Evolutionary conservation across 305 asterid genomes (phyloP).

Genomic region (Fraxinus albicans): DNA sequence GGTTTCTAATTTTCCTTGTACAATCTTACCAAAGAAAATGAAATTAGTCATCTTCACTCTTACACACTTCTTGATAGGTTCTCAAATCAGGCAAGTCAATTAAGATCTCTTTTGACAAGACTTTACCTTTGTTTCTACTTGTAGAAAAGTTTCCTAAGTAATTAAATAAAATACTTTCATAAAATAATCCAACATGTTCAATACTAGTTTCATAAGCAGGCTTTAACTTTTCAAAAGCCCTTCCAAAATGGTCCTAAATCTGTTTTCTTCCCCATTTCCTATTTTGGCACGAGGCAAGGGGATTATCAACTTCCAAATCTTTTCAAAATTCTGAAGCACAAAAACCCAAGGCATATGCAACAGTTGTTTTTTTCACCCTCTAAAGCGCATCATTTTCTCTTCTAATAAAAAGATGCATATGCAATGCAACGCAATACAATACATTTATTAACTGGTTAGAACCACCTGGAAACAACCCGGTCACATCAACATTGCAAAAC

Average conservation of each 20-base stretch:
- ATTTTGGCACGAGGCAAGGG: background rate
- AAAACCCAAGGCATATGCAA: background rate
- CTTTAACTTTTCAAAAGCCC: background rate
- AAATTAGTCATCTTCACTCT: background rate
- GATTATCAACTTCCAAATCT: background rate
- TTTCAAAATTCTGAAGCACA: background rate
- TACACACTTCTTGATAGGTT: background rate
- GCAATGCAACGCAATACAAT: background rate
- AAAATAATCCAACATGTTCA: background rate
- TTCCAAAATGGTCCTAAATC: background rate
- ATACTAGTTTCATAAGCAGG: background rate
- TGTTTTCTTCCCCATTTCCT: background rate
- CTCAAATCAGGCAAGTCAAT: background rate
- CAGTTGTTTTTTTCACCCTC: background rate
- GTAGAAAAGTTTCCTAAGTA: background rate
- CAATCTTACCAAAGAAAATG: background rate
- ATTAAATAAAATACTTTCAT: background rate
- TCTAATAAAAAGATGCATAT: background rate
- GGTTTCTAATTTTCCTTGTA: background rate
- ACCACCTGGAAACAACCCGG: constrained; percentile 3
- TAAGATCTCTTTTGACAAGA: background rate
- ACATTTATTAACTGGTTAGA: background rate
- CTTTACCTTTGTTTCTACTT: background rate
- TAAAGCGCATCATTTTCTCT: background rate
- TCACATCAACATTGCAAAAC: constrained; percentile 7